Percentiles rank a stretch among this genome's conserved stretches.
These are phyloP conservation scores for Magnolia kwangsiensis DNA, from an alignment of 164 flowering plant species.

Conservation along the genomic window DNA sequence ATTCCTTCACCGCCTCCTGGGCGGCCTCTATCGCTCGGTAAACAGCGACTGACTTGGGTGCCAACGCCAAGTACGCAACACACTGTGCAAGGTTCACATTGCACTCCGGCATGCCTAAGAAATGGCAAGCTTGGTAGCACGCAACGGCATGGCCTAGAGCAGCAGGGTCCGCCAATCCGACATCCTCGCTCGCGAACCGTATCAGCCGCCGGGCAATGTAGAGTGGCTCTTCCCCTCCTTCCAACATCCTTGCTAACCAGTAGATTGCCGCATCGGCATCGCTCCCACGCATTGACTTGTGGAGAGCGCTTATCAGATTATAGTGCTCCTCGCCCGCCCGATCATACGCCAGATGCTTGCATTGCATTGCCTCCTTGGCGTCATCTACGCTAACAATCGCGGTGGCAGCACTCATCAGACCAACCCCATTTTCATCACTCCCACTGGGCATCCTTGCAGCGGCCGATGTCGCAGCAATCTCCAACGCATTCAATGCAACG, in stretches of 20 bases:
- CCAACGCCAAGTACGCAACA: slow-evolving; percentile 79
- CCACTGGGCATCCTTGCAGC: slow-evolving; percentile 29
- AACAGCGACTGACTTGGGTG: slow-evolving; percentile 74
- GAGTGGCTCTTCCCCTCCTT: slow-evolving; percentile 88
- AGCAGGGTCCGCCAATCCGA: slow-evolving; percentile 77
- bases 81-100: slow-evolving; percentile 77
- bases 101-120: slow-evolving; percentile 92
- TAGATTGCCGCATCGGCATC: slow-evolving; percentile 81
- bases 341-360: slow-evolving; percentile 76
- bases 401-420: neutral
- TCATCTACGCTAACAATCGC: slow-evolving; percentile 43
- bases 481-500: slow-evolving; percentile 77
- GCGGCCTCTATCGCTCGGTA: slow-evolving; percentile 60
- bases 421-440: slow-evolving; percentile 8
- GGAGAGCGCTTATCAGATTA: slow-evolving; percentile 76
- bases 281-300: slow-evolving; percentile 86
- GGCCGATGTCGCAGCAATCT: slow-evolving; percentile 59
- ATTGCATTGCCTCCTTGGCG: slow-evolving; percentile 70
- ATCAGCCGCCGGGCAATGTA: slow-evolving; percentile 72
- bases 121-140: slow-evolving; percentile 87
- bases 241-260: slow-evolving; percentile 87
- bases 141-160: slow-evolving; percentile 75
- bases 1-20: slow-evolving; percentile 62
- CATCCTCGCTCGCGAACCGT: slow-evolving; percentile 83
- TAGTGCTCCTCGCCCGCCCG: slow-evolving; percentile 83